Conservation (phyloP, 306 rosid species). For the Glycine soja region DNA sequence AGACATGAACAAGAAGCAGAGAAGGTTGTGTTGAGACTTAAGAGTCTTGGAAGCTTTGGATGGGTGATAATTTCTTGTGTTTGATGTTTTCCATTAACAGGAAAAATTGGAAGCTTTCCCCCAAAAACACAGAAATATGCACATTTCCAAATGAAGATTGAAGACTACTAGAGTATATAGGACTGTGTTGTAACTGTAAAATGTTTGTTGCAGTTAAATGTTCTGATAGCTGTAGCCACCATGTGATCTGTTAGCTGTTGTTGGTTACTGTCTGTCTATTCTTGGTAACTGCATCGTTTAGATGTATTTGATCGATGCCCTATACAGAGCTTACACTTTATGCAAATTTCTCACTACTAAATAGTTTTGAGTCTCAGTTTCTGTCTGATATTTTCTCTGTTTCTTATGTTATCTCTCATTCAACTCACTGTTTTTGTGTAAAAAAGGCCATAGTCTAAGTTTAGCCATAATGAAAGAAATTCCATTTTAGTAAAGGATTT, state of each 20-base stretch:
- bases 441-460: no score
- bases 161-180: neutral
- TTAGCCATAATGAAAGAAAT: slow-evolving; percentile 14
- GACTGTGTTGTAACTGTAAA: neutral
- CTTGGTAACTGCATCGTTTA: no score
- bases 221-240: no score
- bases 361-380: neutral
- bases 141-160: neutral
- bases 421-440: neutral
- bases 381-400: neutral
- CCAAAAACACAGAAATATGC: slow-evolving; percentile 6
- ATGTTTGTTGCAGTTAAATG: neutral
- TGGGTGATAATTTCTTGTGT: slow-evolving; percentile 61
- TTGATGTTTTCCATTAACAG: slow-evolving; percentile 36
- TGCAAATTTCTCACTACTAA: neutral
- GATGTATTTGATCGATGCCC: no score
- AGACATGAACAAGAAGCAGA: neutral
- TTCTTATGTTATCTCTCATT: neutral
- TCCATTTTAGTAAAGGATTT: slow-evolving; percentile 11
- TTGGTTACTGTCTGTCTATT: no score
- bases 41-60: no score
- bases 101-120: slow-evolving; percentile 4
- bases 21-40: no score
- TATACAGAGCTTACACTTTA: neutral
- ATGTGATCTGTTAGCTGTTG: neutral